Evolutionary conservation across 2,329 filamentous ascomycete species (phyloP).

Genomic region (Penicillium hesseltinei): DNA sequence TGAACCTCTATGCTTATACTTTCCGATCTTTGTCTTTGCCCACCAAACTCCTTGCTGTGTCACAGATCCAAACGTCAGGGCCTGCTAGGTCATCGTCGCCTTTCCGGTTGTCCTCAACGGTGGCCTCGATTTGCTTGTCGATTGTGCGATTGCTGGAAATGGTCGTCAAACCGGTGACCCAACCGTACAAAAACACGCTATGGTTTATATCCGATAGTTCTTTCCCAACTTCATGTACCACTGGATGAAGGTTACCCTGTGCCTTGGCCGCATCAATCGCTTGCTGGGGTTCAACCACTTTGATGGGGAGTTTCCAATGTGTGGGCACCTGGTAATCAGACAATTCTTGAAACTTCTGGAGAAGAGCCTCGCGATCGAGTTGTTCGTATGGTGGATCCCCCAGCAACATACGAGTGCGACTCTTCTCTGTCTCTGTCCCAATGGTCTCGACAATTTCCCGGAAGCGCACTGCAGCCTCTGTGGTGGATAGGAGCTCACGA

Average conservation of each 20-base stretch:
- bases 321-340: conserved; percentile 56
- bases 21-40: conserved; percentile 60
- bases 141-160: conserved; percentile 69
- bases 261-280: conserved; percentile 32
- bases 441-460: conserved; percentile 64
- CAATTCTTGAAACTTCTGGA: conserved; percentile 43
- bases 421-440: conserved; percentile 60
- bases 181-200: conserved; percentile 71
- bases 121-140: conserved; percentile 62
- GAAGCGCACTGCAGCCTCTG: conserved; percentile 64
- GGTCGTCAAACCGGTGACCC: conserved; percentile 62
- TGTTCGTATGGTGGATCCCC: conserved; percentile 43
- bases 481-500: conserved; percentile 63
- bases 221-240: conserved; percentile 44
- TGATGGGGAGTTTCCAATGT: conserved; percentile 61
- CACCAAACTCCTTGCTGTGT: conserved; percentile 64
- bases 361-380: conserved; percentile 32
- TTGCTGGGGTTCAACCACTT: conserved; percentile 52
- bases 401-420: conserved; percentile 59
- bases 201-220: conserved; percentile 61
- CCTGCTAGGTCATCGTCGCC: conserved; percentile 53
- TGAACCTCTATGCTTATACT: conserved; percentile 17
- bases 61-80: conserved; percentile 64
- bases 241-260: conserved; percentile 46
- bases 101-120: conserved; percentile 54